Evolutionary conservation across 2,329 filamentous ascomycete species (phyloP).

Genomic region (Arthroderma sp.): DNA sequence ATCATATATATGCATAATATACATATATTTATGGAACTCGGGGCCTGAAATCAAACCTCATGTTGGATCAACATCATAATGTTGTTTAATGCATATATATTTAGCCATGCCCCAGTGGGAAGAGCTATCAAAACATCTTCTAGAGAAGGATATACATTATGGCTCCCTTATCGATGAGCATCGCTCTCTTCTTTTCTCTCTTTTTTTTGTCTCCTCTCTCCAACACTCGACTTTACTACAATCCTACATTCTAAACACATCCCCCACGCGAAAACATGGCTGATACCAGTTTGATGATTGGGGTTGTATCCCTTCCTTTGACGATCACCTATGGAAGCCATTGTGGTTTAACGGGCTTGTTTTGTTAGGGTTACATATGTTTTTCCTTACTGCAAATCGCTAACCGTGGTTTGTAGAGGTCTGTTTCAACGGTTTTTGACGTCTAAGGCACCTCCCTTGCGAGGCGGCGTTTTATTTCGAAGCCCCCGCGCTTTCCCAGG

Average conservation of each 20-base stretch:
- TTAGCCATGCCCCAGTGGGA: not conserved
- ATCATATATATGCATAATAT: too few species aligned
- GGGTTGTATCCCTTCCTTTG: too few species aligned
- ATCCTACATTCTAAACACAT: not conserved
- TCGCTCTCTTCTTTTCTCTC: not conserved
- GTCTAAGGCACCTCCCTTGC: not conserved
- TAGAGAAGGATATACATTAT: not conserved
- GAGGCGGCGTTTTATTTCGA: not conserved
- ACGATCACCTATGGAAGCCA: too few species aligned
- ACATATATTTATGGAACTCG: too few species aligned
- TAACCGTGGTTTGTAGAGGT: not conserved
- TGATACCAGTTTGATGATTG: too few species aligned
- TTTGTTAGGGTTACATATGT: too few species aligned
- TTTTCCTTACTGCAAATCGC: not conserved
- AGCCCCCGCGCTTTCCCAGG: not conserved
- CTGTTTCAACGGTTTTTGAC: not conserved
- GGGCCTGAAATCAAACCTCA: too few species aligned
- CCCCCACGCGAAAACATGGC: not conserved
- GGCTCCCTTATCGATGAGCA: not conserved
- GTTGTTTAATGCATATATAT: not conserved
- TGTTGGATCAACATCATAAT: too few species aligned
- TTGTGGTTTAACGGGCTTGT: too few species aligned
- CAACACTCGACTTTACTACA: not conserved
- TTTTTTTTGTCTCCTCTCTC: not conserved
- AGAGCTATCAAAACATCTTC: not conserved